Evolutionary conservation across 2,329 filamentous ascomycete genomes (phyloP), one percentile per base, ranked within the genome.

Genomic region (Tetracladium maxilliforme): DNA sequence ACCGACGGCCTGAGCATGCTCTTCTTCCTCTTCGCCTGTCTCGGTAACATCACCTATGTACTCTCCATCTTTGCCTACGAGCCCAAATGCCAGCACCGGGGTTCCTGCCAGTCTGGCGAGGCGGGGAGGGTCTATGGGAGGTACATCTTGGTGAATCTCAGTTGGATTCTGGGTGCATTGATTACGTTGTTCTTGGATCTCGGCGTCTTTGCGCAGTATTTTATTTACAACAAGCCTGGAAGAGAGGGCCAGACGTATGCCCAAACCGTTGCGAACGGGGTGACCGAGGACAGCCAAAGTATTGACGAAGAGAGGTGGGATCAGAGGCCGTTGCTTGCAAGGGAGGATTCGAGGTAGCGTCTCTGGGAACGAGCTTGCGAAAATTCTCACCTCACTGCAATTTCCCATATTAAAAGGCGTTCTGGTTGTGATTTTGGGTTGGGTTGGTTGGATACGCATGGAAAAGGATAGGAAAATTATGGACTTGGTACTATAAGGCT

Each of bases 1-100:
- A 94, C 86, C 2, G 86, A 95, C 28, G 90, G 90, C 4, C 76
- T 98, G 12, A 87, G 80, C 35, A 73, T 94, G 54, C 64, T 95
- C 8, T 98, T 95, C 54, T 95, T 95, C 56, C 60, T 95, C 13
- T 95, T 98, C 47, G 90, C 90, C 5, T 95, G 87, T 45, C 70
- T 95, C 6, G 90, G 90, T 3, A 98, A 98, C 47, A 50, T 93
- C 35, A 94, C 86, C 0, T 95, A 92, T 42, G 86, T 94, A 11
- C 57, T 93, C 19, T 86, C 77, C 19, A 95, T 98, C 38, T 64
- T 95, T 34, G 86, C 84, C 2, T 95, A 84, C 43, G 81, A 86
- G 30, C 82, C 86, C 0, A 56, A 65, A 16, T 92, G 82, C 37
- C 29, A 23, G 7, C 37, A 39, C 3, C 45, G 45, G 19, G 37